Evolutionary conservation across 345 rosid species (phyloP).

Genomic region (Eucalyptus curtisii): DNA sequence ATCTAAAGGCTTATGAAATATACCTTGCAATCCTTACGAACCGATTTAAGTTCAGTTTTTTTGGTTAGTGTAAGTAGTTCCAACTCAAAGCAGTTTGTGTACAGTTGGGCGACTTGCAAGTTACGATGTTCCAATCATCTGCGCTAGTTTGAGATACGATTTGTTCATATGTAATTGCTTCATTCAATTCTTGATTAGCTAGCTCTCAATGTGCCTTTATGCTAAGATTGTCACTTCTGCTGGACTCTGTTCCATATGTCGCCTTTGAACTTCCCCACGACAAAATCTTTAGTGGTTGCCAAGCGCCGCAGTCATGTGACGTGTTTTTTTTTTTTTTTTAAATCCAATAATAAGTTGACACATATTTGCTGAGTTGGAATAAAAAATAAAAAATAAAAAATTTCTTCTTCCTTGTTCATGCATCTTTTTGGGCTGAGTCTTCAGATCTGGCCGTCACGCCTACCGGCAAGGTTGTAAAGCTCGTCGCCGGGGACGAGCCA

Average conservation of each 20-base stretch:
- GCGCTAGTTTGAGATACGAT: not conserved
- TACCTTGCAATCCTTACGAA: not conserved
- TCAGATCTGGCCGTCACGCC: not conserved
- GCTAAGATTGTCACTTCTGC: not conserved
- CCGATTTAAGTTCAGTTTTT: not conserved
- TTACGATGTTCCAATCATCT: not conserved
- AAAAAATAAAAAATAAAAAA: not conserved
- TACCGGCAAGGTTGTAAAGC: not conserved
- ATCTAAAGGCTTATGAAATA: not conserved
- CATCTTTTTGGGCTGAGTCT: not conserved
- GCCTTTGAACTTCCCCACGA: not conserved
- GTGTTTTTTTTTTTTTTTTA: not conserved
- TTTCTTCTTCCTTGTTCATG: not conserved
- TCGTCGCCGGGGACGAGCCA: not conserved
- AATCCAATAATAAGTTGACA: not conserved
- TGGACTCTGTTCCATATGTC: not conserved
- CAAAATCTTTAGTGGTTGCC: not conserved
- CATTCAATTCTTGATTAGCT: not conserved
- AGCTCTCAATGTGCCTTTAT: not conserved
- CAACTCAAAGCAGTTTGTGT: rapidly evolving
- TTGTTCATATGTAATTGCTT: not conserved
- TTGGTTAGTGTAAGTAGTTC: not conserved
- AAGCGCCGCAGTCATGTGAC: not conserved
- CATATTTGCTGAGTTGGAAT: not conserved
- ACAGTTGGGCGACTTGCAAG: not conserved